phyloP scores from a whole-genome alignment of 768 basidiomycete species.

The Xerocomellus chrysenteron region DNA sequence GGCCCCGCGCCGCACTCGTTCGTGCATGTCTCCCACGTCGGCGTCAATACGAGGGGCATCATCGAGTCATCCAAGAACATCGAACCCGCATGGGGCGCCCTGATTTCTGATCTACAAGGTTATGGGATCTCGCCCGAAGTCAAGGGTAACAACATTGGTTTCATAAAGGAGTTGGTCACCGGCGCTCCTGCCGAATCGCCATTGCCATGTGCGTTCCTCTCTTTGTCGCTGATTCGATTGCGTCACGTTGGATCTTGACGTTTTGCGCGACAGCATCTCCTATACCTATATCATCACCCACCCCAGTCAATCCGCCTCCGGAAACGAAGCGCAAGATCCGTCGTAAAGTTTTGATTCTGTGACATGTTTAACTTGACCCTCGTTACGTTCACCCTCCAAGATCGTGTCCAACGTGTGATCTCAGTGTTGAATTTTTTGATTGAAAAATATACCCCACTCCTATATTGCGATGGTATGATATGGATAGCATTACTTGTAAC shows the following conservation, averaged over 20 bases:
- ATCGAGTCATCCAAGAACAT: constrained; percentile 55
- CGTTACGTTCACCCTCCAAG: not conserved
- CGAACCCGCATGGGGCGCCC: constrained; percentile 53
- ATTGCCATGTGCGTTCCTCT: constrained; percentile 12
- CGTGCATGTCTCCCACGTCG: constrained; percentile 65
- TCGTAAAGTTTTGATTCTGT: constrained; percentile 32
- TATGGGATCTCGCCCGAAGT: constrained; percentile 36
- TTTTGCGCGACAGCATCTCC: constrained; percentile 5
- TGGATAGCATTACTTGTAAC: constrained; percentile 25
- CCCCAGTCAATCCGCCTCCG: constrained; percentile 7
- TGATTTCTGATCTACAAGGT: constrained; percentile 43
- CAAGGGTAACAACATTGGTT: constrained; percentile 33
- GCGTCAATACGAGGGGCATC: constrained; percentile 48
- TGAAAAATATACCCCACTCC: constrained; percentile 10
- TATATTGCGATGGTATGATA: constrained; percentile 17
- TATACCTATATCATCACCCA: constrained; percentile 4
- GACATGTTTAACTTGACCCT: not conserved
- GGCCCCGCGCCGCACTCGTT: constrained; percentile 59
- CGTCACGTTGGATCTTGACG: constrained; percentile 1
- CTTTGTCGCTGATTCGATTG: not conserved
- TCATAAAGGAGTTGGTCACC: constrained; percentile 34
- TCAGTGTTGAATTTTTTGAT: constrained; percentile 9
- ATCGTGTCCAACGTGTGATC: constrained; percentile 1
- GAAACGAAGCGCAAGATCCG: constrained; percentile 34
- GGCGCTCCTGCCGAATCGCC: constrained; percentile 3